Evolutionary conservation across 2,329 filamentous ascomycete species (phyloP).

Genomic region (Diaporthe sp.): DNA sequence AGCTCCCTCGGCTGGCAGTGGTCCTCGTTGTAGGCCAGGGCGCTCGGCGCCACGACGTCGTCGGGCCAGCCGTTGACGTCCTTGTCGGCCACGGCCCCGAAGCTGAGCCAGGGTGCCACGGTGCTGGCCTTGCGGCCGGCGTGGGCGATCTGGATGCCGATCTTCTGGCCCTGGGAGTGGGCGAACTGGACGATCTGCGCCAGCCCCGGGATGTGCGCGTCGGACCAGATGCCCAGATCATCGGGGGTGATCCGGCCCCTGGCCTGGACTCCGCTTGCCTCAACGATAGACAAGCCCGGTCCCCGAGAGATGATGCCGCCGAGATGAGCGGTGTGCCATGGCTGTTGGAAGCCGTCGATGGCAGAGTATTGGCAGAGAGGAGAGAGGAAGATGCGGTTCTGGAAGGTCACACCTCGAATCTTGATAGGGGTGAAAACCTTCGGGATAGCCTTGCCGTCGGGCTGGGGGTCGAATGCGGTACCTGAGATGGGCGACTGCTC

Average conservation of each 20-base stretch:
- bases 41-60: conserved; percentile 50
- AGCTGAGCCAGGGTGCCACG: conserved; percentile 67
- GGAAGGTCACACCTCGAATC: conserved; percentile 57
- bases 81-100: conserved; percentile 63
- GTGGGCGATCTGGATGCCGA: conserved; percentile 79
- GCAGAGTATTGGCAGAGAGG: conserved; percentile 63
- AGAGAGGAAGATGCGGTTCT: conserved; percentile 60
- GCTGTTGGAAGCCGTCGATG: conserved; percentile 55
- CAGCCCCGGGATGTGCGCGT: conserved; percentile 52
- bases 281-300: conserved; percentile 47
- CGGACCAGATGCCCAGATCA: conserved; percentile 51
- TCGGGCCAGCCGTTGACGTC: conserved; percentile 59
- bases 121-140: conserved; percentile 71
- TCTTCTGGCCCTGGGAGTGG: conserved; percentile 68
- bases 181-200: conserved; percentile 55
- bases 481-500: conserved; percentile 54
- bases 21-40: conserved; percentile 45
- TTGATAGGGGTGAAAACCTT: conserved; percentile 58
- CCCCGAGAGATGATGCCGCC: conserved; percentile 53
- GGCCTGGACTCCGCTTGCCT: conserved; percentile 48
- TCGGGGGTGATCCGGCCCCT: conserved; percentile 53
- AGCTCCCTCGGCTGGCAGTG: conserved; percentile 66
- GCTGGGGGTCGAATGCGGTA: conserved; percentile 52
- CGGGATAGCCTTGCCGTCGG: conserved; percentile 49
- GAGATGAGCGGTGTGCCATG: conserved; percentile 57